These are phyloP conservation scores for Blastomyces gilchristii DNA, from an alignment of 2,329 filamentous ascomycete species.

Conservation along the genomic window DNA sequence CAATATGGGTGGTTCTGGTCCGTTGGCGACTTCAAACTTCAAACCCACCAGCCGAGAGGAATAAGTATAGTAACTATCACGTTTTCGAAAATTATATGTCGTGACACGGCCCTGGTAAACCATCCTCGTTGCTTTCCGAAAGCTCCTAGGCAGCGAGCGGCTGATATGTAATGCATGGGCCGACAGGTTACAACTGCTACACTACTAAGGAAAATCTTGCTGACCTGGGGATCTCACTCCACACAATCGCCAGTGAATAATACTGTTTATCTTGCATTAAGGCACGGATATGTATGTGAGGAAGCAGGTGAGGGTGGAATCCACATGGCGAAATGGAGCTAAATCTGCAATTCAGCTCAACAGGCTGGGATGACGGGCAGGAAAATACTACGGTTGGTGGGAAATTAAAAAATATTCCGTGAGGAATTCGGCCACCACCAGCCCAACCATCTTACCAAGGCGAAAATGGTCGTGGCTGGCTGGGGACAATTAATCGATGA, in stretches of 20 bases:
- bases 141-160: background rate
- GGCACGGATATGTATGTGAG: constrained; percentile 1
- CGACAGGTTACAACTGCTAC: background rate
- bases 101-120: background rate
- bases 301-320: constrained; percentile 1
- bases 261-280: constrained; percentile 1
- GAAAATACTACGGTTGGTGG: background rate
- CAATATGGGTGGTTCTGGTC: background rate
- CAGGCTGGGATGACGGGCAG: background rate
- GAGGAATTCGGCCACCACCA: background rate
- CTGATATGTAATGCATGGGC: background rate
- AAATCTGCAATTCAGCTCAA: background rate
- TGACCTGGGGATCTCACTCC: background rate
- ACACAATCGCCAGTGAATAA: background rate
- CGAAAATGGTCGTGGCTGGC: background rate
- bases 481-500: background rate
- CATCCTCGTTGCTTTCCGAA: background rate
- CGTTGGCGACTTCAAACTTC: background rate
- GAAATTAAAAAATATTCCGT: background rate
- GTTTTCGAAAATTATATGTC: background rate
- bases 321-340: constrained; percentile 1
- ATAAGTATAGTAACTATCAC: background rate
- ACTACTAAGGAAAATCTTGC: background rate
- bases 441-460: background rate
- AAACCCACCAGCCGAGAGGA: background rate